Evolutionary conservation across 2,329 filamentous ascomycete species (phyloP).

Genomic region (Talaromyces marneffei): DNA sequence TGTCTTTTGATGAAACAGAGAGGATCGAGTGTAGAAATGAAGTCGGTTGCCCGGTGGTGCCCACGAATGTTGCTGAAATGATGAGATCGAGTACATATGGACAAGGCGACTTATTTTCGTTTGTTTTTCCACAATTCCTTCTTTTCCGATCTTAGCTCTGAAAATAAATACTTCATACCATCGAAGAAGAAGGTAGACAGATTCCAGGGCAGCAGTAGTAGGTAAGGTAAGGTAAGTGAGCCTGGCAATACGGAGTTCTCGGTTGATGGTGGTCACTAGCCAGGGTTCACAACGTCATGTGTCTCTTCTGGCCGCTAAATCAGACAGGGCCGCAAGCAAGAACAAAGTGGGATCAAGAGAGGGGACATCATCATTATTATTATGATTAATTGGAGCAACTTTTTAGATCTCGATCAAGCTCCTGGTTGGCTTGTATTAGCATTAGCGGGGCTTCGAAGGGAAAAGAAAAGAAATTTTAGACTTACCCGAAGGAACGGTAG

Average conservation of each 20-base stretch:
- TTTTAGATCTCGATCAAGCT: not conserved
- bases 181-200: not conserved
- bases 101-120: not conserved
- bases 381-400: not conserved
- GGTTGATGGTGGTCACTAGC: not conserved
- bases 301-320: not conserved
- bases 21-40: not conserved
- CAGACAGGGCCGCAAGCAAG: not conserved
- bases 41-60: not conserved
- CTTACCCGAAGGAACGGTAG: slow-evolving; percentile 3
- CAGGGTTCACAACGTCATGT: not conserved
- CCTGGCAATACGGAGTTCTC: not conserved
- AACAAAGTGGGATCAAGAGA: not conserved
- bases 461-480: not conserved
- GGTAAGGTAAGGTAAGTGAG: not conserved
- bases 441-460: not conserved
- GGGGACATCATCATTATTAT: not conserved
- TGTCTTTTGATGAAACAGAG: not conserved
- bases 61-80: not conserved
- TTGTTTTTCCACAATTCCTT: not conserved
- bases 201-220: not conserved
- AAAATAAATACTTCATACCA: not conserved
- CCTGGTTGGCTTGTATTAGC: not conserved
- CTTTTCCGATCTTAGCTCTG: not conserved
- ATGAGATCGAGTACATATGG: not conserved